Percentiles rank a stretch among this genome's conserved stretches.
These are phyloP conservation scores for Platanus orientalis DNA, from an alignment of 164 flowering plant genomes.

Conservation along the genomic window DNA sequence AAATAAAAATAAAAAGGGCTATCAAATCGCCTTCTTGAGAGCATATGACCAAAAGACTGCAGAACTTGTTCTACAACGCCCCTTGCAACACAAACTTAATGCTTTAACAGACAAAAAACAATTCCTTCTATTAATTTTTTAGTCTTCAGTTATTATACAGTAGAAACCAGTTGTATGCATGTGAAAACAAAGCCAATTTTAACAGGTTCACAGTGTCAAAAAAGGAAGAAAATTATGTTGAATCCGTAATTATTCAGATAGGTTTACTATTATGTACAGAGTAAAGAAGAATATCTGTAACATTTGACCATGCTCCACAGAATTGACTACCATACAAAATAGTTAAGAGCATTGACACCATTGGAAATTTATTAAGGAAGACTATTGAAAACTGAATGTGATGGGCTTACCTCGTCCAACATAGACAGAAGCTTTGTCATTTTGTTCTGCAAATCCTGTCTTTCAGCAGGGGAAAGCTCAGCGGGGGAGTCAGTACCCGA, in stretches of 20 bases:
- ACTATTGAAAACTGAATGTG: neutral
- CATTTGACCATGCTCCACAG: neutral
- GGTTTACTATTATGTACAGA: no score
- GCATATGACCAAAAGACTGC: no score
- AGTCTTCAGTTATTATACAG: neutral
- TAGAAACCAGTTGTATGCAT: neutral
- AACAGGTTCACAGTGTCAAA: neutral
- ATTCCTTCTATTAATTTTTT: neutral
- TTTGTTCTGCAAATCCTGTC: slow-evolving; percentile 70
- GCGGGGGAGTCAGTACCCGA: slow-evolving; percentile 25
- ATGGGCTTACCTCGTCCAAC: slow-evolving; percentile 71
- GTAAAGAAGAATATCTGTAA: neutral
- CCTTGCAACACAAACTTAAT: neutral
- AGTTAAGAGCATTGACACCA: neutral
- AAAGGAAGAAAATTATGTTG: neutral
- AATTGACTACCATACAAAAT: neutral
- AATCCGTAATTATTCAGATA: neutral
- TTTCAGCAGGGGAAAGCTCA: slow-evolving; percentile 60
- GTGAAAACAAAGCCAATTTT: neutral
- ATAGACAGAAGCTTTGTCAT: slow-evolving; percentile 63
- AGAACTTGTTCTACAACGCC: neutral
- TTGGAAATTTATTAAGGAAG: neutral
- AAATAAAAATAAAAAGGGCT: neutral
- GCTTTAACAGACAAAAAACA: neutral
- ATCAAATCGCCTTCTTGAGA: neutral